phyloP scores from a whole-genome alignment of 2,329 filamentous ascomycete genomes.

The Aureobasidium lini region DNA sequence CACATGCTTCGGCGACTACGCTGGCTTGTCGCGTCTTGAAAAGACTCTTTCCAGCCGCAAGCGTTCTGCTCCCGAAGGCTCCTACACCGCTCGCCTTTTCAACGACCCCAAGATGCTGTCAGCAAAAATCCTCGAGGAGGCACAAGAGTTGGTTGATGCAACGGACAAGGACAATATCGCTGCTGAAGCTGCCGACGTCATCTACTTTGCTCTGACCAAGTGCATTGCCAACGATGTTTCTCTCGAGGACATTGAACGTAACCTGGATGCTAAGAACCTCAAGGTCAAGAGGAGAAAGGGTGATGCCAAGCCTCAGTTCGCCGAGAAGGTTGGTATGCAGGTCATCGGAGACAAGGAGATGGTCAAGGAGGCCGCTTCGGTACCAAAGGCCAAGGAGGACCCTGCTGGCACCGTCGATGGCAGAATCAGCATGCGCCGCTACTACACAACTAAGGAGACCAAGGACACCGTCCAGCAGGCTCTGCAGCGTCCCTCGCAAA shows the following conservation, averaged over 20 bases:
- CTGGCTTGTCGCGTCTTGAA: conserved; percentile 75
- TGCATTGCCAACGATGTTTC: conserved; percentile 78
- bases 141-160: conserved; percentile 87
- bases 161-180: conserved; percentile 75
- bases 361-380: conserved; percentile 45
- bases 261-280: conserved; percentile 85
- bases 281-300: conserved; percentile 92
- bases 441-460: conserved; percentile 59
- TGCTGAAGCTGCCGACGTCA: conserved; percentile 88
- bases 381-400: conserved; percentile 47
- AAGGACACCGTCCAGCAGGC: conserved; percentile 61
- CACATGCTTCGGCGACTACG: conserved; percentile 83
- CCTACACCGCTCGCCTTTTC: conserved; percentile 90
- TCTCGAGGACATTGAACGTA: conserved; percentile 82
- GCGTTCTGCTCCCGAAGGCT: conserved; percentile 73
- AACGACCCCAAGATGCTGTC: conserved; percentile 81
- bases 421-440: conserved; percentile 75
- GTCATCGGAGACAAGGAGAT: conserved; percentile 32
- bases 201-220: conserved; percentile 93
- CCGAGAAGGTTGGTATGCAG: conserved; percentile 66
- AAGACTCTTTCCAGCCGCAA: conserved; percentile 80
- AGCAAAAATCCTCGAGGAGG: conserved; percentile 98
- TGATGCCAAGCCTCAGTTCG: conserved; percentile 91
- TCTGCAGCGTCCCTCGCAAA: conserved; percentile 84
- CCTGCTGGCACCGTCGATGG: conserved; percentile 42